Percentiles rank a stretch among this genome's conserved stretches.
phyloP scores from a whole-genome alignment of 177 flowering plant species.

The Vitis hybrid region DNA sequence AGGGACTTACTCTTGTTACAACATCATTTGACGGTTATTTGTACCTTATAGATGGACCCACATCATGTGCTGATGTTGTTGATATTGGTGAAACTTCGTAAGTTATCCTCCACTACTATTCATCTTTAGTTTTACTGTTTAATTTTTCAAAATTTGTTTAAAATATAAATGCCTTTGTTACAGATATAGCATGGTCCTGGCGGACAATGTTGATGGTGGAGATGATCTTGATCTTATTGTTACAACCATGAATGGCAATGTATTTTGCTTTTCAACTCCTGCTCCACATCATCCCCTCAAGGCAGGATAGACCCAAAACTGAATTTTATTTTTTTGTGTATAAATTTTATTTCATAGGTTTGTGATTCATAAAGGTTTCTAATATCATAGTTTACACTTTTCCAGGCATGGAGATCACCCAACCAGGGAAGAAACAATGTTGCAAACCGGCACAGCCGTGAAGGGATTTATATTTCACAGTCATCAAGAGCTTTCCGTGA shows the following conservation, averaged over 20 bases:
- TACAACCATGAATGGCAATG: slow-evolving; percentile 98
- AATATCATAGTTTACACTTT: neutral
- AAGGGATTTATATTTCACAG: slow-evolving; percentile 71
- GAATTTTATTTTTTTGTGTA: neutral
- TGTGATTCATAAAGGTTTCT: neutral
- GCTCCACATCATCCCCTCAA: slow-evolving; percentile 91
- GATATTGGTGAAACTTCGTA: slow-evolving; percentile 99
- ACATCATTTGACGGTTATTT: slow-evolving; percentile 98
- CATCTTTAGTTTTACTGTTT: neutral
- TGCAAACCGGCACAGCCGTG: slow-evolving; percentile 65
- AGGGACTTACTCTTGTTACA: slow-evolving; percentile 88
- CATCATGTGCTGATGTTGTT: slow-evolving; percentile 98
- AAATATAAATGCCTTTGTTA: slow-evolving; percentile 3
- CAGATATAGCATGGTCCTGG: slow-evolving; percentile 99
- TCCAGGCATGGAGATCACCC: slow-evolving; percentile 88
- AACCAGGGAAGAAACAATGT: slow-evolving; percentile 87
- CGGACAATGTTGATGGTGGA: slow-evolving; percentile 98
- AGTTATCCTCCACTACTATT: slow-evolving; percentile 25
- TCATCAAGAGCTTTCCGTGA: slow-evolving; percentile 91
- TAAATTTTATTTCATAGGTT: neutral
- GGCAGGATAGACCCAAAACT: slow-evolving; percentile 36
- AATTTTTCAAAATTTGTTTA: neutral
- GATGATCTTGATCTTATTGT: slow-evolving; percentile 98
- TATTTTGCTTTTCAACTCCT: slow-evolving; percentile 98
- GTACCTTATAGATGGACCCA: slow-evolving; percentile 93